phyloP scores from a whole-genome alignment of 208 protist species.

The Leishmania martiniquensis region DNA sequence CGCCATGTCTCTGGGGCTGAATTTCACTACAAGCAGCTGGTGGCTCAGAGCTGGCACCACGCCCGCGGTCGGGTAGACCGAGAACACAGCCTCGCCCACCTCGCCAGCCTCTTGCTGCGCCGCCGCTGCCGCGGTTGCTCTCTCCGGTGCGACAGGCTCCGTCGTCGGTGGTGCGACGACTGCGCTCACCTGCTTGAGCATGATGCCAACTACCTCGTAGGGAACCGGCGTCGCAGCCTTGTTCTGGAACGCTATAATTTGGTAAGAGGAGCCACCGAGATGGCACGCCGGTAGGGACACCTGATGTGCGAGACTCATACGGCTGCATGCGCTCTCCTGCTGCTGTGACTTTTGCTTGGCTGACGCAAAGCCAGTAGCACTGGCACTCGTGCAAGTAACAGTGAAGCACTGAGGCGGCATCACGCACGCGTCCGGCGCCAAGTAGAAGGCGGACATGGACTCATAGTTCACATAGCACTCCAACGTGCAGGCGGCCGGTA shows the following conservation, averaged over 20 bases:
- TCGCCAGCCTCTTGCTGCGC: constrained; percentile 17
- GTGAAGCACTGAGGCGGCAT: constrained; percentile 85
- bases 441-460: constrained; percentile 84
- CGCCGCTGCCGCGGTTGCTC: background rate
- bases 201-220: constrained; percentile 43
- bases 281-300: constrained; percentile 62
- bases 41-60: constrained; percentile 50
- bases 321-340: background rate
- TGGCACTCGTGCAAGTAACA: constrained; percentile 44
- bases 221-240: constrained; percentile 42
- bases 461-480: constrained; percentile 94
- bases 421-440: constrained; percentile 62
- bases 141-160: background rate
- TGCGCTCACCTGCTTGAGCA: constrained; percentile 53
- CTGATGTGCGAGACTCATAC: constrained; percentile 17
- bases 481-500: constrained; percentile 29
- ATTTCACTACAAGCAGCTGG: constrained; percentile 67
- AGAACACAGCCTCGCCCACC: constrained; percentile 39
- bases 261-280: constrained; percentile 46
- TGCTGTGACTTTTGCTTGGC: constrained; percentile 8
- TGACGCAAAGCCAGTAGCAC: background rate
- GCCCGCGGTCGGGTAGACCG: constrained; percentile 55
- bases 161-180: constrained; percentile 33
- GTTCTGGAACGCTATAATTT: constrained; percentile 76
- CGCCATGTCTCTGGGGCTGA: constrained; percentile 42